These are phyloP conservation scores for Arthroderma sp. DNA, from an alignment of 2,329 filamentous ascomycete species.

Conservation along the genomic window DNA sequence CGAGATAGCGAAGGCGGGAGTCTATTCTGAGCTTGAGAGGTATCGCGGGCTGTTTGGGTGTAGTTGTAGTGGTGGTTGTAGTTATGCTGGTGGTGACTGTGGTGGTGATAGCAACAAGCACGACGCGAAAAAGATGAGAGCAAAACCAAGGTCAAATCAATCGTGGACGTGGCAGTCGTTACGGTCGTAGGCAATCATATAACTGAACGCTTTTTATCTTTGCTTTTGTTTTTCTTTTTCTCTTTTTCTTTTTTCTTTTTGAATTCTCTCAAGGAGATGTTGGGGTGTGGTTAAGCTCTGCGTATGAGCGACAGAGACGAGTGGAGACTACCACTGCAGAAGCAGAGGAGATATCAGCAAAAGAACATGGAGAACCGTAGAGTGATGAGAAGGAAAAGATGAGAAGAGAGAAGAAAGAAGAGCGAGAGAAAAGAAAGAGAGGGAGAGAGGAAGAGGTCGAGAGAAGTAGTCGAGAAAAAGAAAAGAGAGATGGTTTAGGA, in stretches of 20 bases:
- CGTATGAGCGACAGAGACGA: conserved; percentile 11
- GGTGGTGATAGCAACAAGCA: too few species aligned
- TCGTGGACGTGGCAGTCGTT: conserved; percentile 14
- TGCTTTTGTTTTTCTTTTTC: background rate
- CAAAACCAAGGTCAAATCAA: conserved; percentile 10
- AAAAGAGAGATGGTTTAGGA: background rate
- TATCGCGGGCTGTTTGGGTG: too few species aligned
- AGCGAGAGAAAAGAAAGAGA: conserved; percentile 8
- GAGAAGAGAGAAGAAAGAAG: conserved; percentile 14
- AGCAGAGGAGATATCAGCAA: background rate
- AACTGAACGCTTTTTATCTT: background rate
- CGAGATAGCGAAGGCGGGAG: too few species aligned
- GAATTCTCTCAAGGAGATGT: background rate
- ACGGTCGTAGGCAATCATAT: conserved; percentile 21
- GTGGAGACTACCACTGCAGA: too few species aligned
- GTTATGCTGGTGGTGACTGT: too few species aligned
- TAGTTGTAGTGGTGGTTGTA: too few species aligned
- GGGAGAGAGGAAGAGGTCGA: conserved; percentile 10
- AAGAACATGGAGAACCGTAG: conserved; percentile 8
- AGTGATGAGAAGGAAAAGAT: conserved; percentile 15
- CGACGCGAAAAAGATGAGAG: conserved; percentile 4
- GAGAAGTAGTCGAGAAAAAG: conserved; percentile 9
- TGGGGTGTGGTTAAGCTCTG: conserved; percentile 13
- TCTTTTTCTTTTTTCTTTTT: conserved; percentile 2
- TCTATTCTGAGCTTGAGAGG: too few species aligned